Percentiles rank a stretch among this genome's conserved stretches.
phyloP scores from a whole-genome alignment of 2,329 filamentous ascomycete species.

The Colletotrichum cordylinicola region DNA sequence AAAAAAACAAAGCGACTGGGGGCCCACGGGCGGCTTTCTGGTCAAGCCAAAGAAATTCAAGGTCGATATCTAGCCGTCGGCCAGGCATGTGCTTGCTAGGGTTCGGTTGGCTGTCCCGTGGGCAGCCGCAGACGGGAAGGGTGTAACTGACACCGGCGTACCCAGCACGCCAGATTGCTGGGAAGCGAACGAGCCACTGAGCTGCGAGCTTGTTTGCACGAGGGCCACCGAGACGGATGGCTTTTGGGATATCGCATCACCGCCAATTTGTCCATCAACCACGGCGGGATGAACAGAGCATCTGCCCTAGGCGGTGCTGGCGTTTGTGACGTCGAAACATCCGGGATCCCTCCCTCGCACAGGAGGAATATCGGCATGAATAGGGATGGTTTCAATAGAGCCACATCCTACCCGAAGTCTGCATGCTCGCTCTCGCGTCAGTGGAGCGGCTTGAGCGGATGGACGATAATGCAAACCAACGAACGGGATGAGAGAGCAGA shows the following conservation, averaged over 20 bases:
- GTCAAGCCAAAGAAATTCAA: background rate
- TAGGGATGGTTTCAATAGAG: background rate
- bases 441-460: slow-evolving; percentile 2
- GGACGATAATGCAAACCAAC: background rate
- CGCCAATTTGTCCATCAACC: background rate
- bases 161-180: background rate
- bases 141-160: background rate
- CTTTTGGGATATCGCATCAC: slow-evolving; percentile 4
- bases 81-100: slow-evolving; percentile 4
- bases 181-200: slow-evolving; percentile 16
- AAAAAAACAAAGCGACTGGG: background rate
- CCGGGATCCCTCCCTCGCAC: background rate
- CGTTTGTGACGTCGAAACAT: background rate
- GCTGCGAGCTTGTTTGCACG: slow-evolving; percentile 21
- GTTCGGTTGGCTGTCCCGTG: slow-evolving; percentile 13
- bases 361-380: background rate
- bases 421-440: background rate
- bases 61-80: background rate
- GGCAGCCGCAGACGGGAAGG: slow-evolving; percentile 2
- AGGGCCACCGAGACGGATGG: slow-evolving; percentile 7
- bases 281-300: background rate
- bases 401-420: background rate
- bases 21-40: background rate
- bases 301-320: background rate
- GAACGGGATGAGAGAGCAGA: background rate